phyloP scores from a whole-genome alignment of 768 basidiomycete species.

The Solioccasus polychromus region DNA sequence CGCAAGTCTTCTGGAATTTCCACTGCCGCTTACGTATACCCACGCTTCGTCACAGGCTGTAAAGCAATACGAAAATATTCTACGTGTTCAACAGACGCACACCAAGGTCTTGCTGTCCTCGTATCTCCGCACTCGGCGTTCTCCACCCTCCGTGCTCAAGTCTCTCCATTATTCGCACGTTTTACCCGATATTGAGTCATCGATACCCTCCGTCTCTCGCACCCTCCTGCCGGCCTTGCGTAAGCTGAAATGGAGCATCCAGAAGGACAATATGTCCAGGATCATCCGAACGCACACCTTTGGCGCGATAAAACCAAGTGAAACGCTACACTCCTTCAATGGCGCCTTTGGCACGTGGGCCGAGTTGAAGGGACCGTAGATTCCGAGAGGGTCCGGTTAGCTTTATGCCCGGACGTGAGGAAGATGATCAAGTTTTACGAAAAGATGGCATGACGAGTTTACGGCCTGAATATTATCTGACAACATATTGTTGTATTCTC shows the following conservation, averaged over 20 bases:
- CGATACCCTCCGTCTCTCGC: slow-evolving; percentile 53
- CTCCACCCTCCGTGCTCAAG: slow-evolving; percentile 38
- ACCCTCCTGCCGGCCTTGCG: slow-evolving; percentile 62
- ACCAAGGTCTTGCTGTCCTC: slow-evolving; percentile 50
- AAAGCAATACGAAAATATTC: slow-evolving; percentile 60
- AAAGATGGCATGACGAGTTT: slow-evolving; percentile 23
- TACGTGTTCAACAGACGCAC: slow-evolving; percentile 51
- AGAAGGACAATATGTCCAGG: slow-evolving; percentile 59
- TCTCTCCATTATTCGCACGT: slow-evolving; percentile 49
- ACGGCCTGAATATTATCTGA: neutral
- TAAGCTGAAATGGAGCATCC: slow-evolving; percentile 69
- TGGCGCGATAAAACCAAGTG: slow-evolving; percentile 28
- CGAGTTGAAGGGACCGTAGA: slow-evolving; percentile 54
- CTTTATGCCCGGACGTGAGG: slow-evolving; percentile 62
- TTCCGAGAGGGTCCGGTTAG: slow-evolving; percentile 62
- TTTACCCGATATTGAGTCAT: slow-evolving; percentile 63
- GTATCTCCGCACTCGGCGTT: slow-evolving; percentile 50
- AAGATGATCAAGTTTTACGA: slow-evolving; percentile 63
- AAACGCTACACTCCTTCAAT: slow-evolving; percentile 26
- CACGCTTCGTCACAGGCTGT: slow-evolving; percentile 47
- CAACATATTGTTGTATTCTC: neutral
- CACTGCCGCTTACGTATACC: neutral
- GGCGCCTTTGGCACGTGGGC: slow-evolving; percentile 52
- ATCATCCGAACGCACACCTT: slow-evolving; percentile 43
- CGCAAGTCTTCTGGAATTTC: slow-evolving; percentile 34